Base-by-base conservation (phyloP, 768 basidiomycete genomes). In the Coprinopsis marcescibilis region DNA sequence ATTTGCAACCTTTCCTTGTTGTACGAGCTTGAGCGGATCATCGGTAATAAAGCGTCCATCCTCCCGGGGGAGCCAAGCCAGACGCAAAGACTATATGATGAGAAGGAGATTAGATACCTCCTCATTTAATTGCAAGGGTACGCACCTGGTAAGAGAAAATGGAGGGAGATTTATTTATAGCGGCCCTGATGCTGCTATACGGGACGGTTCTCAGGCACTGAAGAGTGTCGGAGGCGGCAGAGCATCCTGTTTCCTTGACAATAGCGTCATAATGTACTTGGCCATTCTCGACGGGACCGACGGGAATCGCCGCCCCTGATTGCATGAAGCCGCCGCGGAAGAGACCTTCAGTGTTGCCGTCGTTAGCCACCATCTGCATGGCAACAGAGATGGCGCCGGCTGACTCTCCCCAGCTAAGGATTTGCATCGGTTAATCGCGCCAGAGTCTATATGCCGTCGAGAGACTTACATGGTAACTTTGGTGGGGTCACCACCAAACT, bases 401-500 rank as follows among this genome's bases (percentile, higher is more conserved):
- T 2, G 65, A 68, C 54, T 75, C 64, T 1, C 78, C 77, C 59
- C 65, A 71, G 24, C 67, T 68, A 30, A 12, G 17, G 44, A 33
- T 11, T 6, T 24, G 7, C 20, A n/a, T 30, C 8, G 45, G 25
- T 15, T 20, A 55, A 30, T 42, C n/a, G 34, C 49, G 11, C 5
- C 32, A 47, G 8, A 23, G 5, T 29, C 39, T 20, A 42, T 12
- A n/a, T n/a, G n/a, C n/a, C n/a, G n/a, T n/a, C n/a, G 17, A 13
- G 40, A 40, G 1, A 50, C 73, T 43, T 57, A 79, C 75, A 80
- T 71, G 0, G 78, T 79, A 2, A 81, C 81, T 57, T 77, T 80
- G 2, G 56, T 58, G 0, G 77, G 75, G 58, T 86, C 81, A 8
- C 85, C 85, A 1, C 83, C 83, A 51, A 85, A 86, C 6, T 67